Evolutionary conservation across 2,329 filamentous ascomycete species (phyloP).

Genomic region (Lasiodiplodia sp.): DNA sequence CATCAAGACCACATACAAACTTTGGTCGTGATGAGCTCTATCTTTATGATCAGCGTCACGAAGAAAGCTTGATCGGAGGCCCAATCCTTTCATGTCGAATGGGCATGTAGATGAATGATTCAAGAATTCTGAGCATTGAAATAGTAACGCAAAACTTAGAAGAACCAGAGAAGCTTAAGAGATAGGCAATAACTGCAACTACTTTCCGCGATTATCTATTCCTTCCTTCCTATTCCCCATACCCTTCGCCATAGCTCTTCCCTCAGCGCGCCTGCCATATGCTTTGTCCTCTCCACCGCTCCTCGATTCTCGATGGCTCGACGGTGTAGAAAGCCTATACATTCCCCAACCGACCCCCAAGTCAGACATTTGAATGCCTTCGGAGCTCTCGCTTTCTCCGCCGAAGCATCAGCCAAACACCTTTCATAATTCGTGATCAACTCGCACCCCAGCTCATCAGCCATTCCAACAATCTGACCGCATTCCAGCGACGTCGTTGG

Average conservation of each 20-base stretch:
- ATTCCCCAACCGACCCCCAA: constrained; percentile 70
- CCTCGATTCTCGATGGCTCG: constrained; percentile 68
- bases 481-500: constrained; percentile 58
- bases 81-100: too few relatives aligned
- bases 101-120: too few relatives aligned
- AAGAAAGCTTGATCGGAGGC: too few relatives aligned
- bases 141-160: too few relatives aligned
- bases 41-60: too few relatives aligned
- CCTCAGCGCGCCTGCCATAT: constrained; percentile 59
- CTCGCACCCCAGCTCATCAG: constrained; percentile 80
- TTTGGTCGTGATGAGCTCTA: too few relatives aligned
- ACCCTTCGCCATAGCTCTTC: constrained; percentile 49
- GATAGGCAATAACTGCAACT: too few relatives aligned
- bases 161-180: too few relatives aligned
- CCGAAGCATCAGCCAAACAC: constrained; percentile 36
- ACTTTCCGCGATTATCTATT: too few relatives aligned
- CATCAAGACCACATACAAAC: too few relatives aligned
- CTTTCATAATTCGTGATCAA: constrained; percentile 31
- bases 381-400: not conserved
- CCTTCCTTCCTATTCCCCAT: not conserved
- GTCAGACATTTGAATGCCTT: constrained; percentile 58
- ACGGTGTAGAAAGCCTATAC: constrained; percentile 74
- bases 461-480: constrained; percentile 93
- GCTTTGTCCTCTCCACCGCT: constrained; percentile 62
- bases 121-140: too few relatives aligned